Base-by-base conservation (phyloP, 495 filamentous ascomycete species). In the Rhizodiscina lignyota region DNA sequence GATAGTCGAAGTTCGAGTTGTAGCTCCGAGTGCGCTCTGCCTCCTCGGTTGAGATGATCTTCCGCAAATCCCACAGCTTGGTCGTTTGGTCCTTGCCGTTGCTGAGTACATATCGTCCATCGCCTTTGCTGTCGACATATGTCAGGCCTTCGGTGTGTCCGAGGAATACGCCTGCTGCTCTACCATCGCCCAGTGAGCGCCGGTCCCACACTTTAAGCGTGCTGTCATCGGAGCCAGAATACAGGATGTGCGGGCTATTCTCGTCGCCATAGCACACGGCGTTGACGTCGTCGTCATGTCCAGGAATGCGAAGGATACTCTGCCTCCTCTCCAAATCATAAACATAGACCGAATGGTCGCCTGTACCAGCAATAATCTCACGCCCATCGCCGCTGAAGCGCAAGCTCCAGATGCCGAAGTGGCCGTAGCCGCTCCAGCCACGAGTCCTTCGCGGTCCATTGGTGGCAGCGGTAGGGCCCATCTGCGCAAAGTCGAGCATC, bases 131-230 rank as follows among this genome's bases (percentile, higher is more conserved):
- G 55, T 96, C 87, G 37, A 97, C 77, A 47, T 94, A 94, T 0
- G 89, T 97, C 2, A 97, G 49, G 11, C 89, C 89, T 53, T 97
- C 84, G 8, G 81, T 86, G 56, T 97, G 89, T 8, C 89, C 89
- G 27, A 91, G 66, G 45, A 97, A 96, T 1, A 85, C 82, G 10
- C 89, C 87, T 4, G 86, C 87, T 45, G 83, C 82, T 21, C 89
- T 77, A 11, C 72, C 68, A 47, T 91, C 83, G 35, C 74, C 81
- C 73, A 97, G 79, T 39, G 75, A 83, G 15, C 89, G 72, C 30
- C 89, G 72, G 53, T 97, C 89, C 89, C 89, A 97, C 2, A 97
- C 86, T 48, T 94, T 91, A 39, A 96, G 70, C 17, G 83, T 94
- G 16, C 72, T 75, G 53, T 96, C 87, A 55, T 97, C 89, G 2